Percentiles rank a stretch among this genome's conserved stretches.
phyloP scores from a whole-genome alignment of 306 rosid species.

The Cucurbita ficifolia region DNA sequence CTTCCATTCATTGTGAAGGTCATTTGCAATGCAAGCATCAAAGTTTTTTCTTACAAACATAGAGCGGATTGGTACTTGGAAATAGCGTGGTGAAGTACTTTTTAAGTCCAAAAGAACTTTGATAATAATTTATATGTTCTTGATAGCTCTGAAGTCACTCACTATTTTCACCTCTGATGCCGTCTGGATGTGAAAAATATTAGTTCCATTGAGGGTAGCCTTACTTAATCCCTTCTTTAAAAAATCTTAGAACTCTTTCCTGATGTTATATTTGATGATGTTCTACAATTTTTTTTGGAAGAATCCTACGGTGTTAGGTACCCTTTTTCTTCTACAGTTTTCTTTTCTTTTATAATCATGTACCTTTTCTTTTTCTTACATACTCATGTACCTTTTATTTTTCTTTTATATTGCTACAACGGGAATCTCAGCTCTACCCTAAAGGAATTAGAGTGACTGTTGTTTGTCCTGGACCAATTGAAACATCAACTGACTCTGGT shows the following conservation, averaged over 20 bases:
- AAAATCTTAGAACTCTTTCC: neutral
- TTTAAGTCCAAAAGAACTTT: neutral
- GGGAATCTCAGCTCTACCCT: constrained; percentile 42
- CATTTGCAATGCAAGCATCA: too few species aligned
- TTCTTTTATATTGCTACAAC: constrained; percentile 5
- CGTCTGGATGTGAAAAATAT: neutral
- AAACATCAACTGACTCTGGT: constrained; percentile 41
- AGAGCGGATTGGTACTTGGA: too few species aligned
- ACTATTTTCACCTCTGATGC: neutral
- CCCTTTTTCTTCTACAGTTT: neutral
- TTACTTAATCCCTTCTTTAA: neutral
- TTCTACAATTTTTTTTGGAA: neutral
- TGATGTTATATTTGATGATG: neutral
- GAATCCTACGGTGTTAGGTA: neutral
- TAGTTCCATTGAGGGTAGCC: neutral
- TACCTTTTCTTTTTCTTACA: neutral
- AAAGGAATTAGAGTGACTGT: constrained; percentile 78
- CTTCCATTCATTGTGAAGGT: too few species aligned
- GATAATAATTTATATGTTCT: neutral
- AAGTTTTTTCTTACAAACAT: too few species aligned
- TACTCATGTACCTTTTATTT: neutral
- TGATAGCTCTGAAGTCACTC: neutral
- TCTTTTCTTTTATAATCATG: neutral
- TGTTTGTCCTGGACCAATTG: constrained; percentile 92
- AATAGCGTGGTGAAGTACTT: too few species aligned